Base-by-base conservation (phyloP, 2,329 filamentous ascomycete species). In the Erysiphe pulchra region DNA sequence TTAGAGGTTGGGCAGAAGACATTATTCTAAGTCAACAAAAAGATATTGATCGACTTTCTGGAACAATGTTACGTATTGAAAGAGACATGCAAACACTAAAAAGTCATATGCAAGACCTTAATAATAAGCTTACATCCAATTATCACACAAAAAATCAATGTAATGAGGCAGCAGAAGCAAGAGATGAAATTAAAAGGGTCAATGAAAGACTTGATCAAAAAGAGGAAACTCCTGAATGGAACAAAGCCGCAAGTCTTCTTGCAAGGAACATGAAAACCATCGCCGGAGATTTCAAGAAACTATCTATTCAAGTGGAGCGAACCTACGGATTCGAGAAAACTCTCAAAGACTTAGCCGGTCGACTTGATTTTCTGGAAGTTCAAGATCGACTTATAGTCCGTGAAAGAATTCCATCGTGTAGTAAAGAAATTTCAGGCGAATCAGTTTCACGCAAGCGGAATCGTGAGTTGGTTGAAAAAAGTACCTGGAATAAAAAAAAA, bases 41-140 rank as follows among this genome's bases (percentile, higher is more conserved):
- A 37, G 54, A 58, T 44, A 59, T 60, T 33, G 53, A 56, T 46
- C 53, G 56, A 9, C 50, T 59, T 30, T 52, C 49, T 16, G 50
- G 46, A 14, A 49, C 51, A 24, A 40, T 59, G 12, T 46, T 49
- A 38, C 48, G 50, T 7, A 52, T 59, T 10, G 53, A 59, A 31
- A 48, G 39, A 31, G 54, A 56, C 31, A 55, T 59, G 50, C 47
- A 47, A 30, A 39, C 30, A 8, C 52, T 59, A n/a, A 57, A 50
- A 47, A 49, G 50, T 18, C 57, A 58, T 36, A 58, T 59, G 51
- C 17, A 47, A 20, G 53, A 56, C 33, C 37, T 57, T 20, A 55
- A 55, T 9, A 49, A 38, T 39, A 51, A 57, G 16, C 45, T 55
- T 28, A 44, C 46, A 18, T 44, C 48, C 16, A 48, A 40, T 42